Percentiles rank a stretch among this genome's conserved stretches.
Evolutionary conservation across 2,329 filamentous ascomycete genomes (phyloP).

Genomic region (Claviceps sp.): DNA sequence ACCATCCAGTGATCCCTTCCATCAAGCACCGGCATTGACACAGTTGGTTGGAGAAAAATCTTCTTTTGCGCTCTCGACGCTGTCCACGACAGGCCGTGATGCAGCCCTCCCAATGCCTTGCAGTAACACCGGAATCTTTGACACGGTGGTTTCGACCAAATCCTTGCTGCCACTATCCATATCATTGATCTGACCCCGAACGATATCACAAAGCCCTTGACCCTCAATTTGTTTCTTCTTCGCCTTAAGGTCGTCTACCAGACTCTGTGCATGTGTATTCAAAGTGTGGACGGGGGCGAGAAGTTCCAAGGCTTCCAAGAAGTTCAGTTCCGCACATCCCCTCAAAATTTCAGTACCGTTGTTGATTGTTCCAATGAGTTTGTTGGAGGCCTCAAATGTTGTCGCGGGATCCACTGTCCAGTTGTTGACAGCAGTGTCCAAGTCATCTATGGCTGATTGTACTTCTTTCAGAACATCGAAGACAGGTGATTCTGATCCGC

Average conservation of each 20-base stretch:
- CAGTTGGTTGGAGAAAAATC: background rate
- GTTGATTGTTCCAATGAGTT: slow-evolving; percentile 1
- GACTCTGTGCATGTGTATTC: background rate
- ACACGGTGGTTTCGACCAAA: background rate
- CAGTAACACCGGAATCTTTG: background rate
- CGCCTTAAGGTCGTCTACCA: slow-evolving; percentile 1
- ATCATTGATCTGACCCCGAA: background rate
- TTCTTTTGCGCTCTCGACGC: background rate
- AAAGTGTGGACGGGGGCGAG: background rate
- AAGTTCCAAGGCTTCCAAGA: background rate
- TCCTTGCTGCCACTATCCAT: background rate
- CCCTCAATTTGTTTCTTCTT: background rate
- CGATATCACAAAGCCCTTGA: background rate
- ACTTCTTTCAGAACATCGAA: background rate
- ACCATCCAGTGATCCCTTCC: background rate
- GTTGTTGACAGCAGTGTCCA: background rate
- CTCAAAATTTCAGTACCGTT: background rate
- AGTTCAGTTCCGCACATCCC: background rate
- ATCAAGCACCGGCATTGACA: background rate
- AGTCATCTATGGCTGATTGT: background rate
- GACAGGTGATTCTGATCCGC: background rate
- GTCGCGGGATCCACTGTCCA: background rate
- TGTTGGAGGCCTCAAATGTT: background rate
- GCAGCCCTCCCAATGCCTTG: background rate
- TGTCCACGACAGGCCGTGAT: background rate